phyloP scores from a whole-genome alignment of 257 asterid genomes.

The Solanum verrucosum region DNA sequence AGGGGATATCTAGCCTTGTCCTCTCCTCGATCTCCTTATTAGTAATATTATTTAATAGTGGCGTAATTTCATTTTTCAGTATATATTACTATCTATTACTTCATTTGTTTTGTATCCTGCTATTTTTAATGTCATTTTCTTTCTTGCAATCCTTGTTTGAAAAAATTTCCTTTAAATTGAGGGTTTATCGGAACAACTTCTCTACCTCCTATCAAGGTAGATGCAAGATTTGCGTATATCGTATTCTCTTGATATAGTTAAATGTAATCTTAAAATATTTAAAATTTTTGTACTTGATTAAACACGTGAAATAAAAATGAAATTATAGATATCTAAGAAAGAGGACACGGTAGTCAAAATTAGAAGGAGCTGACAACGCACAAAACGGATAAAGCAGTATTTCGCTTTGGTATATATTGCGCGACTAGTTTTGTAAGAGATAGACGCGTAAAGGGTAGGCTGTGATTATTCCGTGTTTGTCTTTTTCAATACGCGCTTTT shows the following conservation, averaged over 20 bases:
- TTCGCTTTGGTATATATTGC: not conserved
- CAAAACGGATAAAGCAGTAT: not conserved
- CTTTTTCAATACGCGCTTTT: not conserved
- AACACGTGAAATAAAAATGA: not conserved
- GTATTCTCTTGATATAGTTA: too few relatives aligned
- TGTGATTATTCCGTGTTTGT: not conserved
- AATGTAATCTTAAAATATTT: too few relatives aligned
- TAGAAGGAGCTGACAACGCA: not conserved
- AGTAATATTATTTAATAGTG: not conserved
- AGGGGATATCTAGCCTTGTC: not conserved
- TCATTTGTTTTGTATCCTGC: not conserved
- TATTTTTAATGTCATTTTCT: not conserved
- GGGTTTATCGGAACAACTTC: not conserved
- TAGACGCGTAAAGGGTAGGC: not conserved
- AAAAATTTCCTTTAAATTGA: not conserved
- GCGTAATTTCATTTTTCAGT: not conserved
- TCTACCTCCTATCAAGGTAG: not conserved
- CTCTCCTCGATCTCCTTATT: not conserved
- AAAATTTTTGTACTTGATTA: too few relatives aligned
- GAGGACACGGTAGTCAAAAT: not conserved
- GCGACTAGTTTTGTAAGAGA: not conserved
- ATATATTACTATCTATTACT: not conserved
- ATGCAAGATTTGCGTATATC: too few relatives aligned
- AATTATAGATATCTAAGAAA: not conserved
- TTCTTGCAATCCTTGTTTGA: not conserved